phyloP scores from a whole-genome alignment of 169 alveolate species.

The Fabrea salina region DNA sequence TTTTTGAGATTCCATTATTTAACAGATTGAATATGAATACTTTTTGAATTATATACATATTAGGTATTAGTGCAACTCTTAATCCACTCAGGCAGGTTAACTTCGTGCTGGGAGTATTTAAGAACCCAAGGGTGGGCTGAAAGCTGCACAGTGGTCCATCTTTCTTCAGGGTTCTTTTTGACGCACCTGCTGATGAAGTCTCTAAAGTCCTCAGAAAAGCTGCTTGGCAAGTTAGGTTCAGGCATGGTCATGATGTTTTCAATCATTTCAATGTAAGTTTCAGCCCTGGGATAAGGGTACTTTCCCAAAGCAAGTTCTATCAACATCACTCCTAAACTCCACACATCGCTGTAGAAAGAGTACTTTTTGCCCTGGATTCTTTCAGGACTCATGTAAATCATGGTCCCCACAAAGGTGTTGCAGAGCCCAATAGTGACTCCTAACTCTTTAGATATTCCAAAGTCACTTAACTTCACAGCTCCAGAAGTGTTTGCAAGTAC shows the following conservation, averaged over 20 bases:
- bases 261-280: slow-evolving; percentile 42
- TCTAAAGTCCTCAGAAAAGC: slow-evolving; percentile 30
- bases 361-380: slow-evolving; percentile 78
- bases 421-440: slow-evolving; percentile 68
- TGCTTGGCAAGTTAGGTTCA: slow-evolving; percentile 25
- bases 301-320: slow-evolving; percentile 80
- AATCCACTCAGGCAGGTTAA: slow-evolving; percentile 39
- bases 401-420: slow-evolving; percentile 82
- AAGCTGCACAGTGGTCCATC: slow-evolving; percentile 46
- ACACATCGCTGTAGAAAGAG: slow-evolving; percentile 79
- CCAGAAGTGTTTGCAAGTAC: slow-evolving; percentile 72
- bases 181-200: slow-evolving; percentile 44
- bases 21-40: too few species aligned
- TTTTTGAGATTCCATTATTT: too few species aligned
- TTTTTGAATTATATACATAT: background rate
- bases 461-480: slow-evolving; percentile 85
- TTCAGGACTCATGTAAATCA: slow-evolving; percentile 85
- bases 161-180: slow-evolving; percentile 52
- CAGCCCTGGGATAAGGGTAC: slow-evolving; percentile 70
- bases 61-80: background rate
- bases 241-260: slow-evolving; percentile 31
- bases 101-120: slow-evolving; percentile 22
- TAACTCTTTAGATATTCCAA: slow-evolving; percentile 84
- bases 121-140: slow-evolving; percentile 66
- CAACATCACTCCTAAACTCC: slow-evolving; percentile 82